Base-by-base conservation (phyloP, 345 rosid species). In the Ailanthus altissimus region DNA sequence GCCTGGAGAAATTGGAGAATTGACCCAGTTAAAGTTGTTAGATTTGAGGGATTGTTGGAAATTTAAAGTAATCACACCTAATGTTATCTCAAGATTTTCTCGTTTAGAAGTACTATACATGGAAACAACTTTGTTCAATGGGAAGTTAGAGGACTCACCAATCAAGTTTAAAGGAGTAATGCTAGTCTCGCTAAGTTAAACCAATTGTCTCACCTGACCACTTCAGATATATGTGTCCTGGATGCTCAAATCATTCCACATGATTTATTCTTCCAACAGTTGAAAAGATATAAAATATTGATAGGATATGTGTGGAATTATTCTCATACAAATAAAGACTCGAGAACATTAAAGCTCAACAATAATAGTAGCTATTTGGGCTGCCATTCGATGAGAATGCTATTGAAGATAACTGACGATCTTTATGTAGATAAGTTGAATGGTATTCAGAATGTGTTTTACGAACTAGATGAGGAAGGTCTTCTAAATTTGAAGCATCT, bases 111-210 rank as follows among this genome's bases (percentile, higher is more conserved):
- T 78, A 1, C 47, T 84, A 18, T 20, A 13, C 5, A 61, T 81
- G 67, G 51, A 38, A 36, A 53, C 2, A 69, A 63, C 53, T 79
- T 74, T 54, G 23, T 21, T 20, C 20, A 42, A 0, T 84, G 86
- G 86, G 65, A 75, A 12, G 66, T 50, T 28, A n/a, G n/a, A n/a
- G 0, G 7, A 47, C 12, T 47, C 9, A 3, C 9, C 51, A 11
- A 47, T 47, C 1, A 47, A 47, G n/a, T n/a, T n/a, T n/a, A n/a
- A n/a, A n/a, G n/a, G n/a, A n/a, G n/a, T n/a, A n/a, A n/a, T n/a
- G n/a, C n/a, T n/a, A n/a, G n/a, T n/a, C n/a, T 84, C 5, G 18
- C 3, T 28, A 84, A 84, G 60, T 70, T 84, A 14, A 79, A 72
- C 38, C 12, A 8, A 5, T 43, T 83, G 81, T 5, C 80, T 38